These are phyloP conservation scores for Achaetomium macrosporum DNA, from an alignment of 2,329 filamentous ascomycete species.

Conservation along the genomic window DNA sequence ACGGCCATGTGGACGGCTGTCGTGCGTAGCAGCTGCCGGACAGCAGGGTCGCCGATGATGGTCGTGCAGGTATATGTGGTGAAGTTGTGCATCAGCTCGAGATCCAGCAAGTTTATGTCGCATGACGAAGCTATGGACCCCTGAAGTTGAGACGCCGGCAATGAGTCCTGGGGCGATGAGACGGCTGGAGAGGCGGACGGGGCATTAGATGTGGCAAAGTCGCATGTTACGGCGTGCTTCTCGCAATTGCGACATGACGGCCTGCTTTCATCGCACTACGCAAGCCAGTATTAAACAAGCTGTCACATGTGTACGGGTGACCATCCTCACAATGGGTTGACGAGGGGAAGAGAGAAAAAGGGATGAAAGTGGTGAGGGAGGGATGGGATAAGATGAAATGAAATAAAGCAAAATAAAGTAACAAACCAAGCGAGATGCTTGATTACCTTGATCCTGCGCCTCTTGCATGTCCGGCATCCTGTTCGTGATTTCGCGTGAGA, in stretches of 20 bases:
- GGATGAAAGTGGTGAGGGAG: too few relatives aligned
- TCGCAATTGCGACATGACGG: conserved; percentile 34
- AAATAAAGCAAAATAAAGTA: neutral
- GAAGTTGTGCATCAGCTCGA: conserved; percentile 48
- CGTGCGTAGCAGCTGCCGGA: conserved; percentile 39
- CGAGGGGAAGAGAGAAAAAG: neutral
- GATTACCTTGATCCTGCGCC: conserved; percentile 33
- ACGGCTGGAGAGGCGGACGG: neutral
- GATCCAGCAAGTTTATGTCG: conserved; percentile 34
- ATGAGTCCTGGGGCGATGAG: neutral
- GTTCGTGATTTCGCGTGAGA: conserved; percentile 28
- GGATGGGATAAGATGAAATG: neutral
- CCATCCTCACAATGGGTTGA: too few relatives aligned
- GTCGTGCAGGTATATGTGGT: conserved; percentile 41
- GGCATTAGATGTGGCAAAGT: conserved; percentile 22
- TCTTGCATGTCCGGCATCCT: conserved; percentile 33
- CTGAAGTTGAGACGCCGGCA: neutral
- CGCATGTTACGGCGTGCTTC: conserved; percentile 33
- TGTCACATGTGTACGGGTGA: too few relatives aligned
- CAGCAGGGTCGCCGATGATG: conserved; percentile 33
- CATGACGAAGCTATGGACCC: neutral
- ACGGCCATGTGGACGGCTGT: conserved; percentile 40
- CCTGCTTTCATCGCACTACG: conserved; percentile 33
- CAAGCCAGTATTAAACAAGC: neutral
- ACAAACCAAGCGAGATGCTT: neutral